Evolutionary conservation across 2,329 filamentous ascomycete species (phyloP), one percentile per base, ranked within the genome.

Genomic region (Fusarium irregulare): DNA sequence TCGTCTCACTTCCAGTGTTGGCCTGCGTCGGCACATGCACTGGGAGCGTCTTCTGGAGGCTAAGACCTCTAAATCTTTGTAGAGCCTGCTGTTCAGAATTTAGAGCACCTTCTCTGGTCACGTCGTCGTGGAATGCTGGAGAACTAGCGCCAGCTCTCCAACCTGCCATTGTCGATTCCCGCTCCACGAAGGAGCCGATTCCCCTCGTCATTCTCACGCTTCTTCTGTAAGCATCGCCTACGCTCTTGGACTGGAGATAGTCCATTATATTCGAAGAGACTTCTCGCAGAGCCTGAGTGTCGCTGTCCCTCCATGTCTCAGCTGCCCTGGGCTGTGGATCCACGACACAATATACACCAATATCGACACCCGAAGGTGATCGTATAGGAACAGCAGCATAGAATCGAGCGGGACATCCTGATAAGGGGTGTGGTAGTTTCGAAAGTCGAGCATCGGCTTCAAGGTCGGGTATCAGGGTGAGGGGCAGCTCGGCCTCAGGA

Each of bases 321-420:
- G 14, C n/a, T 11, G 53, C 40, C 41, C 60, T 55, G 13, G 66
- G 49, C 18, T 63, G 55, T 3, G 66, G 58, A 21, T 72, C 58
- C 20, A 77, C 47, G 7, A 82, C 76, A 37, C 78, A 80, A 34
- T 78, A 80, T 1, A 80, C 78, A 13, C 82, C 82, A 27, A 83
- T 83, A 48, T 82, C 79, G 59, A 83, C 77, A 27, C 80, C 81
- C 2, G 73, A 68, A 0, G 66, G 75, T 0, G 79, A 79, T 5
- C 79, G 76, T 14, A 83, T 80, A 11, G 82, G 82, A 1, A 83
- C 80, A 6, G 76, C 81, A 0, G 80, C 80, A 47, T 82, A 83
- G 62, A 83, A 83, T 3, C 75, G 73, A 46, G 74, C 71, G 13
- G 63, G 57, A 0, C 61, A 68, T 41, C 70, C 66, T 10, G 58